Evolutionary conservation across 306 rosid genomes (phyloP).

Genomic region (Vicia faba): DNA sequence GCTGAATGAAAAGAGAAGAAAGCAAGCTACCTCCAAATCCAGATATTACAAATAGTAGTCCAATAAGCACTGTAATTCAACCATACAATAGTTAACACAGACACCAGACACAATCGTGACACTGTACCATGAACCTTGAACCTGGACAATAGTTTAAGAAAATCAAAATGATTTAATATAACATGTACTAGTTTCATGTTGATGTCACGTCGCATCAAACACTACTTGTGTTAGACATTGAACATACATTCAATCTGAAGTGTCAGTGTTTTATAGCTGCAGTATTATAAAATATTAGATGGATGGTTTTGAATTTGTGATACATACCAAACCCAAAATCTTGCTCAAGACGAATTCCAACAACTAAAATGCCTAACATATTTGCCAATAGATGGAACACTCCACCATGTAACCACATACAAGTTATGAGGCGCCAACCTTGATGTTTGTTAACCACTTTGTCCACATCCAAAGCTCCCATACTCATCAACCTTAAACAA

Average conservation of each 20-base stretch:
- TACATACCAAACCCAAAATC: conserved; percentile 92
- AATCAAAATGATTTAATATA: not conserved
- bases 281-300: not conserved
- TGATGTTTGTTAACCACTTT: conserved; percentile 70
- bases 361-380: conserved; percentile 81
- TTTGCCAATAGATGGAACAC: conserved; percentile 83
- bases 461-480: conserved; percentile 86
- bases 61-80: conserved; percentile 63
- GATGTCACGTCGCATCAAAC: too few relatives aligned
- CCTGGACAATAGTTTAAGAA: not conserved
- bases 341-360: conserved; percentile 94
- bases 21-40: conserved; percentile 95
- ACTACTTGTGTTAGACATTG: not conserved
- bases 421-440: conserved; percentile 87
- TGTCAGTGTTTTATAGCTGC: not conserved
- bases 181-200: too few relatives aligned
- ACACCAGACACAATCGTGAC: not conserved
- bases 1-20: conserved; percentile 81
- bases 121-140: not conserved
- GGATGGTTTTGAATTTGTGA: conserved; percentile 16
- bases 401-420: conserved; percentile 96
- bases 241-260: not conserved
- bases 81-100: conserved; percentile 18
- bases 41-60: conserved; percentile 73
- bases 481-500: conserved; percentile 64